phyloP scores from a whole-genome alignment of 768 basidiomycete species.

The Mycena kentingensis region DNA sequence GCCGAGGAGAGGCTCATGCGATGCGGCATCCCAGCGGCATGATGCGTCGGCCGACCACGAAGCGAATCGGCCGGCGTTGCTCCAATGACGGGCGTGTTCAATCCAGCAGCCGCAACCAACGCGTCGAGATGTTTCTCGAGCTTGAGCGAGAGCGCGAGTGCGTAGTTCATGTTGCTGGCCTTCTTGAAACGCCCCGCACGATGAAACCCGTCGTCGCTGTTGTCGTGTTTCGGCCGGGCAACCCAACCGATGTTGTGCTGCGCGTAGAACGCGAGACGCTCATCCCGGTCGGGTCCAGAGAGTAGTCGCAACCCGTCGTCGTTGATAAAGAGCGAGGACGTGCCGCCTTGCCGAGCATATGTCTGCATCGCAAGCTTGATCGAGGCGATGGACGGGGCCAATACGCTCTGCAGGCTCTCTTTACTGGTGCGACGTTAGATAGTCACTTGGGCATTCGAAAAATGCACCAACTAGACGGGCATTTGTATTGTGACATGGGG shows the following conservation, averaged over 20 bases:
- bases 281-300: slow-evolving; percentile 57
- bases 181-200: slow-evolving; percentile 91
- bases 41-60: not conserved
- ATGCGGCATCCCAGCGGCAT: slow-evolving; percentile 6
- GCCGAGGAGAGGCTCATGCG: slow-evolving; percentile 27
- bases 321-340: slow-evolving; percentile 72
- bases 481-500: slow-evolving; percentile 83
- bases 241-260: slow-evolving; percentile 77
- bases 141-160: slow-evolving; percentile 68
- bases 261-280: slow-evolving; percentile 69
- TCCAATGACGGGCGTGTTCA: slow-evolving; percentile 4
- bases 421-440: no score
- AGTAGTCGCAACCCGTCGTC: slow-evolving; percentile 76
- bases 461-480: no score
- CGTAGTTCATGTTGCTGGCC: slow-evolving; percentile 91
- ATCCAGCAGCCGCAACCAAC: slow-evolving; percentile 33
- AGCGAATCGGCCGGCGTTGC: not conserved
- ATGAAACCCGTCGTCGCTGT: slow-evolving; percentile 55
- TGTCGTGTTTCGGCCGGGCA: slow-evolving; percentile 70
- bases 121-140: slow-evolving; percentile 49
- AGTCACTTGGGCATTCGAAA: no score
- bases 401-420: slow-evolving; percentile 67
- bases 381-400: slow-evolving; percentile 72
- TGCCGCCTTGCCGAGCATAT: slow-evolving; percentile 83
- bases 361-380: slow-evolving; percentile 85